Percentiles rank a stretch among this genome's conserved stretches.
Evolutionary conservation across 768 basidiomycete genomes (phyloP).

Genomic region (Mycena filopes): DNA sequence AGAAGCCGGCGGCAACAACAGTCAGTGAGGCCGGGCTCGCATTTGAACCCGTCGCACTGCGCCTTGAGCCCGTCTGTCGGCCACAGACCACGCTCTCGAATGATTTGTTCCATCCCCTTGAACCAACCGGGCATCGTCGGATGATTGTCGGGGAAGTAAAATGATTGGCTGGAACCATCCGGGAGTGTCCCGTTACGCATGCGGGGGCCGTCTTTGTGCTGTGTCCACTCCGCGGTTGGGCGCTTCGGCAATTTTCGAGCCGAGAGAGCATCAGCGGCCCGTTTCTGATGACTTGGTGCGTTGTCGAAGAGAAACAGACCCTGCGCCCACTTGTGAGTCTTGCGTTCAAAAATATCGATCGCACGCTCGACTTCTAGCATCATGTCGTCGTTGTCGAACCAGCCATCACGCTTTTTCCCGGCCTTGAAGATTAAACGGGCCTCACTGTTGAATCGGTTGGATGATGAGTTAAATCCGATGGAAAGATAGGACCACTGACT

Average conservation of each 20-base stretch:
- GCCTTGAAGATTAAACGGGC: neutral
- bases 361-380: conserved; percentile 34
- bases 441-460: neutral
- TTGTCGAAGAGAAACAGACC: conserved; percentile 24
- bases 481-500: conserved; percentile 31
- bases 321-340: conserved; percentile 37
- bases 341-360: conserved; percentile 46
- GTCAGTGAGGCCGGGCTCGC: conserved; percentile 8
- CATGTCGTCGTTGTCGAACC: neutral
- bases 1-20: conserved; percentile 35
- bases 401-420: neutral
- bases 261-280: conserved; percentile 38
- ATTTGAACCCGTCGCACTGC: conserved; percentile 7
- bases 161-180: neutral
- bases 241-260: conserved; percentile 37
- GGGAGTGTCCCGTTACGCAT: conserved; percentile 8
- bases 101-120: conserved; percentile 31
- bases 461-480: conserved; percentile 3
- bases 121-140: conserved; percentile 32
- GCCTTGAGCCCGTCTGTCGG: neutral
- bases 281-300: conserved; percentile 36
- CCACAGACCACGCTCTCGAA: neutral
- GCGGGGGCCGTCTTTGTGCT: neutral
- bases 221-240: neutral
- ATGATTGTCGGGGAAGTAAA: conserved; percentile 33